Evolutionary conservation across 805 yeast species (phyloP).

Genomic region (Myxozyma monticola): DNA sequence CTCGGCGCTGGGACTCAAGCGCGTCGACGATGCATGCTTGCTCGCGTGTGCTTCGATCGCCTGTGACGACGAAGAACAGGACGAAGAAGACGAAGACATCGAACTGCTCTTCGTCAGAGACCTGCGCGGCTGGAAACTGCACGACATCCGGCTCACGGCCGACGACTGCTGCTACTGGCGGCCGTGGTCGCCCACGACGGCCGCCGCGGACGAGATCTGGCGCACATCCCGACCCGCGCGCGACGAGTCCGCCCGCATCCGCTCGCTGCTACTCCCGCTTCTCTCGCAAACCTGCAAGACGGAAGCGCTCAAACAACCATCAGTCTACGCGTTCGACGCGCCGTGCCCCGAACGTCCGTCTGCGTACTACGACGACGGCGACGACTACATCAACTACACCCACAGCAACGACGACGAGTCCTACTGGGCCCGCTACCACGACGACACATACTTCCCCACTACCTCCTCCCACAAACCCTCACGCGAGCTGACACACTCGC

Average conservation of each 20-base stretch:
- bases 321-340: neutral
- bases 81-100: neutral
- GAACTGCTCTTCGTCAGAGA: conserved; percentile 2
- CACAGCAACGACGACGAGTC: neutral
- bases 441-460: neutral
- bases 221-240: neutral
- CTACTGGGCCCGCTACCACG: neutral
- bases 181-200: conserved; percentile 11
- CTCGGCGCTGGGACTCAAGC: neutral
- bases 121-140: conserved; percentile 11
- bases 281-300: neutral
- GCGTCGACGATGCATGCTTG: neutral
- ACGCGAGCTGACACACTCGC: neutral
- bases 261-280: conserved; percentile 1
- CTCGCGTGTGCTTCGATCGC: neutral
- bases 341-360: neutral
- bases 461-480: neutral
- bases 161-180: conserved; percentile 22
- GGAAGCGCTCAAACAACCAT: neutral
- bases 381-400: neutral
- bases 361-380: neutral
- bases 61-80: neutral
- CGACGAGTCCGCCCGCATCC: conserved; percentile 9
- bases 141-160: conserved; percentile 5
- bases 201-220: conserved; percentile 16